Percentiles rank a stretch among this genome's conserved stretches.
Conservation (phyloP, 2,329 filamentous ascomycete species). For the Botrytis fabae region DNA sequence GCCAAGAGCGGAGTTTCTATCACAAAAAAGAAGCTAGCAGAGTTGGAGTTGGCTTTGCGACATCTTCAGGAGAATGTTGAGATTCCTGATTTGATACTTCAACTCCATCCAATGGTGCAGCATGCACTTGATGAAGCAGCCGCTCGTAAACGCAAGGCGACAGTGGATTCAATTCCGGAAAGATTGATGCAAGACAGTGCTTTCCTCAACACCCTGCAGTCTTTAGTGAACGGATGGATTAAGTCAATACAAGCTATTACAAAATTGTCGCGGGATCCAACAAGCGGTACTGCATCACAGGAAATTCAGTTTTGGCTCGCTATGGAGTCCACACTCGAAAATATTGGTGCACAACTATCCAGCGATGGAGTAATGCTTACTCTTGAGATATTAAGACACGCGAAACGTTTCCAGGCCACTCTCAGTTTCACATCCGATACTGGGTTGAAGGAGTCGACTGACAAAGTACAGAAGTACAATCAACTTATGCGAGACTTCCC, state of each 20-base stretch:
- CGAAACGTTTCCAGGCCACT: conserved; percentile 96
- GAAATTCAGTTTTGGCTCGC: conserved; percentile 99
- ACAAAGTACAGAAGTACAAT: conserved; percentile 97
- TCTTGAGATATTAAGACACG: conserved; percentile 91
- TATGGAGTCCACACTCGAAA: conserved; percentile 91
- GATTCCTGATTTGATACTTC: conserved; percentile 86
- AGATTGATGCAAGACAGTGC: conserved; percentile 81
- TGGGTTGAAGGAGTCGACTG: conserved; percentile 91
- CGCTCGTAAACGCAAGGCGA: conserved; percentile 64
- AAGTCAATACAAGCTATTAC: conserved; percentile 97
- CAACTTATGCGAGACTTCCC: conserved; percentile 98
- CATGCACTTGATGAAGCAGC: conserved; percentile 77
- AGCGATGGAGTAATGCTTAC: conserved; percentile 89
- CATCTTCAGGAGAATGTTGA: conserved; percentile 98
- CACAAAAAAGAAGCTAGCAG: conserved; percentile 96
- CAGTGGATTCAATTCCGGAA: conserved; percentile 74
- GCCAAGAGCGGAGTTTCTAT: conserved; percentile 92
- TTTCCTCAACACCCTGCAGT: conserved; percentile 91
- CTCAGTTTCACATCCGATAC: conserved; percentile 97
- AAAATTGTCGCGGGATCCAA: conserved; percentile 84
- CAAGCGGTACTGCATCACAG: conserved; percentile 78
- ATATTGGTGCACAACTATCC: conserved; percentile 83
- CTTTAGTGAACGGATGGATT: conserved; percentile 96
- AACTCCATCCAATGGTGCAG: conserved; percentile 87
- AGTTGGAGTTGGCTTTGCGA: conserved; percentile 84